Evolutionary conservation across 768 basidiomycete genomes (phyloP), one percentile per base, ranked within the genome.

Genomic region (Boletellus sp.): DNA sequence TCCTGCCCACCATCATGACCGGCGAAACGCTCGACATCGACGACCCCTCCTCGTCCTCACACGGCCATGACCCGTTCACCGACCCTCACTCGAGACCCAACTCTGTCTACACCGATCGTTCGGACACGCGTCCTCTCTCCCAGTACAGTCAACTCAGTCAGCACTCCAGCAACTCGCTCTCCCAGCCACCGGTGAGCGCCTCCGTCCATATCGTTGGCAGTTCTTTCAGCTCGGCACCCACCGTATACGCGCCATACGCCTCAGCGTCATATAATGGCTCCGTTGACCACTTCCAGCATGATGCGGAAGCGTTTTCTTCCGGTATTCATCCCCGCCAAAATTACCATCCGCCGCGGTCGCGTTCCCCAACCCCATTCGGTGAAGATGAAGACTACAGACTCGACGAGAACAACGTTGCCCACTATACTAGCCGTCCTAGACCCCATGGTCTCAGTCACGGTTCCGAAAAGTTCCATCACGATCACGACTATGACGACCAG

Each of bases 341-440:
- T 1, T 77, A 74, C 56, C 70, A 66, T 6, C 72, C 75, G 3
- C 76, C 84, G 26, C 79, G 84, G 42, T 89, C 87, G 17, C 81
- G 87, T 20, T 90, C 87, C 3, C 85, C 87, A 0, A 89, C 87
- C 4, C 87, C 87, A 10, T 81, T 81, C 9, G 77, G 77, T 4
- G 85, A 87, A 44, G 85, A 87, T 34, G 86, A 87, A 54, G 85
- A 83, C 57, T 87, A 86, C 53, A 75, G 73, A 50, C 72, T 84
- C 17, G 75, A 78, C 6, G 79, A 74, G 9, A 71, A 82, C 53
- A 77, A 76, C 39, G 78, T 79, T 45, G 64, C 79, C 15, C 81
- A 85, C 56, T 78, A 81, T 55, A 79, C 75, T 2, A 78, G 77
- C 45, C 53, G 72, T 45, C 62, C 66, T 8, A 61, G 65, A 31